phyloP scores from a whole-genome alignment of 2,329 filamentous ascomycete genomes.

The Xylaria sp. region DNA sequence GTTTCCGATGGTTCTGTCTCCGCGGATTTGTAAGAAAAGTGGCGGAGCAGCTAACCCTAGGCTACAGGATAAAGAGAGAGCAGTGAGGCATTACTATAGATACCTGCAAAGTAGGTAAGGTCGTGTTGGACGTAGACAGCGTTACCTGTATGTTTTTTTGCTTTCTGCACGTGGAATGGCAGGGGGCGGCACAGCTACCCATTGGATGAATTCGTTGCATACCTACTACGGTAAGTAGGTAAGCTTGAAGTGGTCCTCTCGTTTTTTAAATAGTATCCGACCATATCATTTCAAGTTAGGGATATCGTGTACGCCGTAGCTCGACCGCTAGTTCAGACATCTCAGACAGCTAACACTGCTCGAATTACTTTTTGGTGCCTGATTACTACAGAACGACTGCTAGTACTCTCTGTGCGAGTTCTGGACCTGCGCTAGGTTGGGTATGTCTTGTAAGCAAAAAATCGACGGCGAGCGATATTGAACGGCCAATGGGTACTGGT shows the following conservation, averaged over 20 bases:
- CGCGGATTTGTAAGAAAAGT: background rate
- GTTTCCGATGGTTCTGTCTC: background rate
- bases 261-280: background rate
- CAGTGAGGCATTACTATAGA: background rate
- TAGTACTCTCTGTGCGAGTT: background rate
- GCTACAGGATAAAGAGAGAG: background rate
- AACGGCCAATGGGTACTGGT: background rate
- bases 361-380: background rate
- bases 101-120: background rate
- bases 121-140: too few relatives aligned
- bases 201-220: background rate
- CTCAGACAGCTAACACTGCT: background rate
- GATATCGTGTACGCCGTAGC: background rate
- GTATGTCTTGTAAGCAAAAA: background rate
- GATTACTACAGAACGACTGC: conserved; percentile 1
- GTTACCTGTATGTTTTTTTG: background rate
- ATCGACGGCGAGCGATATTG: too few relatives aligned
- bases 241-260: background rate
- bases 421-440: background rate
- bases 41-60: background rate
- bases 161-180: conserved; percentile 22
- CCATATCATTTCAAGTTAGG: background rate
- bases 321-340: background rate
- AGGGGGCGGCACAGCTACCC: conserved; percentile 6
- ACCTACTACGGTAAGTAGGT: background rate